Conservation (phyloP, 495 filamentous ascomycete species). For the Parathielavia appendiculata region DNA sequence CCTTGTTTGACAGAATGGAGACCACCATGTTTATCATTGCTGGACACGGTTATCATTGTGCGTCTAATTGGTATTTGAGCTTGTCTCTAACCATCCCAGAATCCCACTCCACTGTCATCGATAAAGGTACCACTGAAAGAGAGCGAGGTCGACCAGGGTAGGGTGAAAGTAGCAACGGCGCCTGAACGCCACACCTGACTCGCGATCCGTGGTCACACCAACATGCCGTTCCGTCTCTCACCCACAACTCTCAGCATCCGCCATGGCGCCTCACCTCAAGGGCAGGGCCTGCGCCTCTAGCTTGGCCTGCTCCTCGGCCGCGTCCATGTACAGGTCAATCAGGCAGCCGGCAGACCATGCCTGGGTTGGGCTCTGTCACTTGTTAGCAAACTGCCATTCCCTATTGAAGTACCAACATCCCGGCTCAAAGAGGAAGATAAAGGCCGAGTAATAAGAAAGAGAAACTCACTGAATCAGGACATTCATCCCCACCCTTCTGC, state of each 20-base stretch:
- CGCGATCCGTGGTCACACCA: not conserved
- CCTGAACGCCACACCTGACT: not conserved
- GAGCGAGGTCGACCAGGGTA: no score
- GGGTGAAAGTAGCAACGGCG: no score
- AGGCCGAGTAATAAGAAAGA: not conserved
- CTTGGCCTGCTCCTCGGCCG: slow-evolving; percentile 46
- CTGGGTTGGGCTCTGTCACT: slow-evolving; percentile 73
- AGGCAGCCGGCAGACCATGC: slow-evolving; percentile 92
- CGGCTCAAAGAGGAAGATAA: not conserved
- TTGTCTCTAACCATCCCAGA: no score
- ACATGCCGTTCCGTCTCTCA: not conserved
- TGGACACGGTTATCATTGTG: not conserved
- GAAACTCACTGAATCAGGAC: slow-evolving; percentile 74
- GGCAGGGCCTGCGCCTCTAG: slow-evolving; percentile 24
- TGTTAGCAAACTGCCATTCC: slow-evolving; percentile 7
- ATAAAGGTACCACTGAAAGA: no score
- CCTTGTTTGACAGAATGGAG: not conserved
- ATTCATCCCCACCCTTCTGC: slow-evolving; percentile 77
- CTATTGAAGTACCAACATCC: not conserved
- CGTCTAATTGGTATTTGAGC: not conserved
- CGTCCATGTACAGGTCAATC: slow-evolving; percentile 93
- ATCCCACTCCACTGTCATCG: no score
- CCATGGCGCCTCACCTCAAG: slow-evolving; percentile 17
- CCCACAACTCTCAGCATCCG: not conserved
- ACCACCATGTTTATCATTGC: no score